These are phyloP conservation scores for Zizania latifolia DNA, from an alignment of 176 grass and related monocot genomes.

Conservation along the genomic window DNA sequence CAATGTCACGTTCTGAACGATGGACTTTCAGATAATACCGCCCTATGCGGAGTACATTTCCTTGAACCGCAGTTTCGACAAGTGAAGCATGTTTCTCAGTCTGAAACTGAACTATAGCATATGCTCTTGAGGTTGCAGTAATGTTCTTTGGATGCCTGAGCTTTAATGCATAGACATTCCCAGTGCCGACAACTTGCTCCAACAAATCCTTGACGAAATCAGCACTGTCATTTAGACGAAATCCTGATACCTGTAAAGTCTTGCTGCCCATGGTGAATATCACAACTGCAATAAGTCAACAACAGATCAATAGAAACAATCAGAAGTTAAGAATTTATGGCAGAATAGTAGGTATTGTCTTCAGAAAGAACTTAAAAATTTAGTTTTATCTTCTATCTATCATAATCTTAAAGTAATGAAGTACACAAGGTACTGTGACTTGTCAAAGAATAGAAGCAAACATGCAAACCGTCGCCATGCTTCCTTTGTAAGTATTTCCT, in stretches of 20 bases:
- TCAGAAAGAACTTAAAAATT: constrained; percentile 10
- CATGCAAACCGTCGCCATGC: not conserved
- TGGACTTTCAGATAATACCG: constrained; percentile 33
- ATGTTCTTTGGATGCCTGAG: constrained; percentile 50
- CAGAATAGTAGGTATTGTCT: constrained; percentile 3
- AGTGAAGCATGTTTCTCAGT: constrained; percentile 28
- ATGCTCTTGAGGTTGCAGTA: constrained; percentile 45
- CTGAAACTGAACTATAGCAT: constrained; percentile 70
- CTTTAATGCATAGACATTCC: constrained; percentile 61
- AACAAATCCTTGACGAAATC: constrained; percentile 45
- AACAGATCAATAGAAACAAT: not conserved
- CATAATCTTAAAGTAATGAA: not conserved
- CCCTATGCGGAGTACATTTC: not conserved
- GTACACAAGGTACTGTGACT: not conserved
- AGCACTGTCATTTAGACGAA: constrained; percentile 38
- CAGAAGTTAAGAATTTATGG: not conserved
- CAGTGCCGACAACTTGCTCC: constrained; percentile 41
- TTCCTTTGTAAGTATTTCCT: not conserved
- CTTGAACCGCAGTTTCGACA: constrained; percentile 17
- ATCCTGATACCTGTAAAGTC: constrained; percentile 52
- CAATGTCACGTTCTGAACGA: constrained; percentile 49
- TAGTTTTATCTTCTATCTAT: not conserved
- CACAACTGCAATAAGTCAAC: constrained; percentile 16
- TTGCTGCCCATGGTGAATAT: constrained; percentile 51
- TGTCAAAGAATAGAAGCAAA: not conserved